Percentiles rank a stretch among this genome's conserved stretches.
phyloP scores from a whole-genome alignment of 2,329 filamentous ascomycete species.

The Xylariaceae sp. region DNA sequence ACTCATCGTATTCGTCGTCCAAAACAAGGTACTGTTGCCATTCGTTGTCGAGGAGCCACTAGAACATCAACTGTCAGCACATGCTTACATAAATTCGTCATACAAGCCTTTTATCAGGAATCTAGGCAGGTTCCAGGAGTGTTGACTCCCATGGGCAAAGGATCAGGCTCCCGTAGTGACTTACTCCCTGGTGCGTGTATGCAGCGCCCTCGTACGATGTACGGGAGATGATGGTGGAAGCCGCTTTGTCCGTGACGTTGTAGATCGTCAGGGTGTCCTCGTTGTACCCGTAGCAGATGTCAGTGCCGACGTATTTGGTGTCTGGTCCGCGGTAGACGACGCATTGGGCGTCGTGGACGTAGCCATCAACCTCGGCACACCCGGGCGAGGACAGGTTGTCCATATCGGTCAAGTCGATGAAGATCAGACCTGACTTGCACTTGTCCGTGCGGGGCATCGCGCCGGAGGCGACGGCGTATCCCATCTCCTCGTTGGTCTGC shows the following conservation, averaged over 20 bases:
- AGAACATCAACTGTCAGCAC: too few relatives aligned
- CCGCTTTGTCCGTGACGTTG: conserved; percentile 44
- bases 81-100: too few relatives aligned
- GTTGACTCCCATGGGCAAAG: too few relatives aligned
- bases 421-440: conserved; percentile 53
- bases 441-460: conserved; percentile 33
- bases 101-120: too few relatives aligned
- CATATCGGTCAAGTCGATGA: conserved; percentile 53
- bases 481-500: conserved; percentile 40
- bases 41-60: conserved; percentile 39
- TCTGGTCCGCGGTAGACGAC: conserved; percentile 50
- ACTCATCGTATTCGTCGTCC: conserved; percentile 47
- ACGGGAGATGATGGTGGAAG: conserved; percentile 39
- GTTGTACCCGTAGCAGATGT: conserved; percentile 55
- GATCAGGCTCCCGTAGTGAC: too few relatives aligned
- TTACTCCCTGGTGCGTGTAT: conserved; percentile 56
- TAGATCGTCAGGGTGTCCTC: conserved; percentile 47
- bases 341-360: conserved; percentile 60
- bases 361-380: conserved; percentile 51
- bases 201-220: conserved; percentile 49
- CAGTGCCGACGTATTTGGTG: conserved; percentile 37
- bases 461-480: conserved; percentile 42
- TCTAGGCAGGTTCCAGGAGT: too few relatives aligned
- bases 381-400: conserved; percentile 49
- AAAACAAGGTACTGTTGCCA: conserved; percentile 35